Evolutionary conservation across 2,329 filamentous ascomycete species (phyloP).

Genomic region (Coleophoma cylindrospora): DNA sequence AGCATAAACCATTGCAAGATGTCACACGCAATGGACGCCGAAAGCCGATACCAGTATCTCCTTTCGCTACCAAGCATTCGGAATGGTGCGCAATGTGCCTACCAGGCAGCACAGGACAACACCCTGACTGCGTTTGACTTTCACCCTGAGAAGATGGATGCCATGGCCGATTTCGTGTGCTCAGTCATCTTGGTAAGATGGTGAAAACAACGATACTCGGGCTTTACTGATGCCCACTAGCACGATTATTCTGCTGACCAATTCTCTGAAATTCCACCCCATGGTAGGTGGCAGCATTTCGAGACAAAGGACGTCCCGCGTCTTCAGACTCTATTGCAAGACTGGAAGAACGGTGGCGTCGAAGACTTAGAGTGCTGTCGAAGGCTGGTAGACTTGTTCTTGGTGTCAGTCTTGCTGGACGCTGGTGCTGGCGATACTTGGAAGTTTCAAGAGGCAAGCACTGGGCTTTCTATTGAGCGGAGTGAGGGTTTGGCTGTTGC

Average conservation of each 20-base stretch:
- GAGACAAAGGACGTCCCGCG: conserved; percentile 49
- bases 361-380: conserved; percentile 44
- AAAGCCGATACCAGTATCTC: background rate
- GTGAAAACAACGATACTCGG: background rate
- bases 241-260: conserved; percentile 31
- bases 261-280: conserved; percentile 30
- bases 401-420: conserved; percentile 54
- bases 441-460: conserved; percentile 36
- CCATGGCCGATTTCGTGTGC: background rate
- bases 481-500: conserved; percentile 49
- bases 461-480: conserved; percentile 29
- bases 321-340: conserved; percentile 36
- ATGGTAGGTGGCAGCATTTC: conserved; percentile 57
- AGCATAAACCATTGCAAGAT: background rate
- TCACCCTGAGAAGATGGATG: background rate
- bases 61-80: background rate
- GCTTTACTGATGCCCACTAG: conserved; percentile 11
- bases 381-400: conserved; percentile 54
- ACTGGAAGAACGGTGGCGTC: conserved; percentile 36
- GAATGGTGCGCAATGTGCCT: background rate
- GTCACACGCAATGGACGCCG: background rate
- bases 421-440: conserved; percentile 47
- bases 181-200: background rate
- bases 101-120: background rate
- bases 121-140: background rate